Evolutionary conservation across 352 stramenopile genomes (phyloP).

Genomic region (Aphanomyces stellatus): DNA sequence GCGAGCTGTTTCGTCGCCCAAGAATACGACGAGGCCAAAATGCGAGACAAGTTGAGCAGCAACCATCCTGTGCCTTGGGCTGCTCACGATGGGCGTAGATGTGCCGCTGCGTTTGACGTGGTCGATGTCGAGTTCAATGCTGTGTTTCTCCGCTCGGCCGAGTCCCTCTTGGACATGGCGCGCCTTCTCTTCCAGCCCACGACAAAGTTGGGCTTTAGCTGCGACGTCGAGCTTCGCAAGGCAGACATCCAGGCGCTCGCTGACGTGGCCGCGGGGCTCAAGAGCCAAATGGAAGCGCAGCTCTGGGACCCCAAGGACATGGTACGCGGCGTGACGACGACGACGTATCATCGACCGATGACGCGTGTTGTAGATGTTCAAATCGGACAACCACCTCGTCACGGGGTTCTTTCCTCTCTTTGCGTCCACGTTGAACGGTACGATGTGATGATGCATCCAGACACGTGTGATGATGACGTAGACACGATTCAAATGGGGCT

Average conservation of each 20-base stretch:
- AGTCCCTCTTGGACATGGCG: slow-evolving; percentile 56
- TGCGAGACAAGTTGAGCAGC: neutral
- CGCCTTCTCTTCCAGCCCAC: slow-evolving; percentile 38
- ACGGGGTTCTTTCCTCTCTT: slow-evolving; percentile 47
- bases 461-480: neutral
- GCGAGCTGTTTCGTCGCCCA: slow-evolving; percentile 26
- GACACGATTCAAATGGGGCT: slow-evolving; percentile 44
- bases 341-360: neutral
- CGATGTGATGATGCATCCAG: neutral
- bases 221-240: neutral
- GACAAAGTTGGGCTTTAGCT: neutral
- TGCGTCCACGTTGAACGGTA: slow-evolving; percentile 31
- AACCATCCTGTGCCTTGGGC: neutral
- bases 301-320: slow-evolving; percentile 56
- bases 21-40: neutral
- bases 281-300: slow-evolving; percentile 10
- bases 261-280: slow-evolving; percentile 26
- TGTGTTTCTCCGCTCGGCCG: slow-evolving; percentile 51
- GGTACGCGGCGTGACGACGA: slow-evolving; percentile 22
- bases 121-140: slow-evolving; percentile 78
- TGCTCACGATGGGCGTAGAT: neutral
- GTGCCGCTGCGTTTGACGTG: slow-evolving; percentile 32
- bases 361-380: slow-evolving; percentile 35
- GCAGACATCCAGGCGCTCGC: slow-evolving; percentile 32
- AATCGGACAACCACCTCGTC: slow-evolving; percentile 28